These are phyloP conservation scores for Ustilago esculenta DNA, from an alignment of 1,284 basidiomycete species.

Conservation along the genomic window DNA sequence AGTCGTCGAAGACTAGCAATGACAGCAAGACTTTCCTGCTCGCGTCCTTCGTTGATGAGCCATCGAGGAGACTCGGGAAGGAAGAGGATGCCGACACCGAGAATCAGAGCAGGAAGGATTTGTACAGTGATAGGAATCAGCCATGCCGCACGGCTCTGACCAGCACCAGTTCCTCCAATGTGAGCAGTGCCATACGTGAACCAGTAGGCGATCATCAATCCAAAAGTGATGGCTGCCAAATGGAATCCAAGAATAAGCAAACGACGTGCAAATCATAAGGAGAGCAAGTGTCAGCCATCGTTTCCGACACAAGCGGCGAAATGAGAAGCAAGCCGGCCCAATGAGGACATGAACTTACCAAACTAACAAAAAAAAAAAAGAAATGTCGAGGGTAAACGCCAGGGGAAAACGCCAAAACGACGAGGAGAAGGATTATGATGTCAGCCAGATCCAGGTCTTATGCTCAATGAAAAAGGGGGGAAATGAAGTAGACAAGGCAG, in stretches of 20 bases:
- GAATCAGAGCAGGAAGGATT: constrained; percentile 76
- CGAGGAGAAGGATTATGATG: no score
- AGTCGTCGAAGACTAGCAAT: constrained; percentile 74
- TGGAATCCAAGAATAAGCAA: not conserved
- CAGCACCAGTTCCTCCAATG: constrained; percentile 70
- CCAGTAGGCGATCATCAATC: constrained; percentile 75
- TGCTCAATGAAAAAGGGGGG: no score
- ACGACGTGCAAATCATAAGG: no score
- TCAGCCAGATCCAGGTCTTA: no score
- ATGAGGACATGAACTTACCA: no score
- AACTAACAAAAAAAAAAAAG: no score
- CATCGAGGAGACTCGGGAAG: constrained; percentile 81
- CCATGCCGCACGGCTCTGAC: constrained; percentile 77
- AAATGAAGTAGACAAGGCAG: no score
- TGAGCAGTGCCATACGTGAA: constrained; percentile 77
- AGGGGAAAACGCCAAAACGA: no score
- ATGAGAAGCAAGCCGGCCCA: no score
- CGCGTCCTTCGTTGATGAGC: constrained; percentile 76
- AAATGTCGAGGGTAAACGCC: no score
- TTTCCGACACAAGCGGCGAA: no score
- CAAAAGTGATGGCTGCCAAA: constrained; percentile 35
- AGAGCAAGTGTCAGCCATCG: no score
- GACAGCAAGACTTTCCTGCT: constrained; percentile 77
- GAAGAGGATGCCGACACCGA: constrained; percentile 73
- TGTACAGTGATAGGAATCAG: constrained; percentile 80